Evolutionary conservation across 305 asterid genomes (phyloP), one percentile per base, ranked within the genome.

Genomic region (Fraxinus sp.): DNA sequence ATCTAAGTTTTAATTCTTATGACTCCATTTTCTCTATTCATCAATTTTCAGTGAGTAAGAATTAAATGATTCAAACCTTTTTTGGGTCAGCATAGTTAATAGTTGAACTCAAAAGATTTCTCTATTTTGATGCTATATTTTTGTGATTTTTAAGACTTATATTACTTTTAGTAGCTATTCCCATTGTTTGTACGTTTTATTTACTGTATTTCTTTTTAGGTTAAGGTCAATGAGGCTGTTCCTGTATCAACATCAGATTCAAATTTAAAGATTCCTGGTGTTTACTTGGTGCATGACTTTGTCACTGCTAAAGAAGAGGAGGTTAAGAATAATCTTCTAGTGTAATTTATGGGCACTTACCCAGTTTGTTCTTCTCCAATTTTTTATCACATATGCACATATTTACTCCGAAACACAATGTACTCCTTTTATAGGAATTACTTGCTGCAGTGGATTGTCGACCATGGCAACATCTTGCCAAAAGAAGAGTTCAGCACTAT

Each of bases 401-500:
- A 49, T 79, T 62, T 78, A 74, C 68, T 35, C 64, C 71, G 44
- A 24, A 13, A 52, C 66, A 46, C 44, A 79, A 76, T 74, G 72
- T 82, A 57, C 16, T 41, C 64, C 49, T 36, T 37, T 76, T 84
- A 77, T 89, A 95, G 99, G 97, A 90, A 74, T 81, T 96, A 87
- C 97, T 96, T 85, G 92, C 89, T 1, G 97, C 98, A 9, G 98
- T 94, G 78, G 99, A 94, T 86, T 13, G 80, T 82, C 85, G 85
- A 83, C 90, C 91, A 11, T 96, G 98, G 98, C 88, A 89, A 62
- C 90, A 86, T 82, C 99, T 96, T 81, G 98, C 98, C 80, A 96
- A 93, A 90, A 89, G 99, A 91, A 86, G 97, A 86, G 98, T 96
- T 87, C 98, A 96, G 82, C 99, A 96, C 86, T 90, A 93, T 76